phyloP scores from a whole-genome alignment of 345 rosid genomes.

The Linum trigynum region DNA sequence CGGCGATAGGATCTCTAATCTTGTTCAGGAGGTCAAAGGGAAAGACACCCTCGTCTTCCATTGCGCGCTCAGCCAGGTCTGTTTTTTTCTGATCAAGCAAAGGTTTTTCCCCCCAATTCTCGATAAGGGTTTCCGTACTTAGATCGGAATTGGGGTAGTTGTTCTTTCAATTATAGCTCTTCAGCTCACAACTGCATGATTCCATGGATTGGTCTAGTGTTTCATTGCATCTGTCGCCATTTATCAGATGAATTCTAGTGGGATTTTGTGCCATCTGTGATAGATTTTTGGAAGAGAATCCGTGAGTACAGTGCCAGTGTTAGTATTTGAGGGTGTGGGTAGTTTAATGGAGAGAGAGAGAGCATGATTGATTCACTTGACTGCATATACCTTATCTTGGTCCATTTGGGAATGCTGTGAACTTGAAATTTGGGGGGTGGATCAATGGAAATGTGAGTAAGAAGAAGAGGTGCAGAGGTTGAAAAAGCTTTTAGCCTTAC shows the following conservation, averaged over 20 bases:
- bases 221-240: background rate
- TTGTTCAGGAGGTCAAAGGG: constrained; percentile 61
- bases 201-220: background rate
- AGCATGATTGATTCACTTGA: background rate
- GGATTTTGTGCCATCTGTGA: too few relatives aligned
- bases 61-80: constrained; percentile 94
- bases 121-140: background rate
- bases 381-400: too few relatives aligned
- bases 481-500: too few relatives aligned
- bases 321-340: background rate
- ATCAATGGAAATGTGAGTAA: too few relatives aligned
- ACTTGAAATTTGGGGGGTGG: too few relatives aligned
- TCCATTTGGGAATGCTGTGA: too few relatives aligned
- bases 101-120: background rate
- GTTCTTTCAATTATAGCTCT: background rate
- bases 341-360: background rate
- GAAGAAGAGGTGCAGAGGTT: too few relatives aligned
- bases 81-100: background rate
- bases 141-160: background rate
- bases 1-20: constrained; percentile 63
- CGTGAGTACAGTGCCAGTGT: background rate
- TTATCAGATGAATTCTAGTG: too few relatives aligned
- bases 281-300: too few relatives aligned
- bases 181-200: background rate
- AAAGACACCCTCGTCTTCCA: constrained; percentile 95